Percentiles rank a stretch among this genome's conserved stretches.
Conservation (phyloP, 2,329 filamentous ascomycete genomes). For the Fusarium poae region DNA sequence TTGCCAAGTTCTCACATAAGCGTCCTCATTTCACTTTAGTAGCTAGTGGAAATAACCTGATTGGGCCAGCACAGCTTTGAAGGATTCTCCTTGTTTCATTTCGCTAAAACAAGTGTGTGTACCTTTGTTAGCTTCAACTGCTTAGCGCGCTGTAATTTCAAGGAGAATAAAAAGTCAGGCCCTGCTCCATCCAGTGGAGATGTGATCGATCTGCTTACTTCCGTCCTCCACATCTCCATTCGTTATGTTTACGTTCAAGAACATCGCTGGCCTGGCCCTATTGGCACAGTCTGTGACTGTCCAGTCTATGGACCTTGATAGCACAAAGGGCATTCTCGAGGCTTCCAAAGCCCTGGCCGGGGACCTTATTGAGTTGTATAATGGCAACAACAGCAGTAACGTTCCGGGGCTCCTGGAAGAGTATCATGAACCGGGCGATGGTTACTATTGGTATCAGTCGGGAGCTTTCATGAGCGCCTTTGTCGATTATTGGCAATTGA, state of each 20-base stretch:
- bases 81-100: slow-evolving; percentile 26
- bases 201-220: background rate
- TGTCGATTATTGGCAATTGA: slow-evolving; percentile 77
- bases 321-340: slow-evolving; percentile 23
- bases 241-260: slow-evolving; percentile 12
- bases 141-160: background rate
- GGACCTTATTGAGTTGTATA: slow-evolving; percentile 64
- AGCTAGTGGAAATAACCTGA: background rate
- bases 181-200: background rate
- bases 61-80: slow-evolving; percentile 7
- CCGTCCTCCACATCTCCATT: background rate
- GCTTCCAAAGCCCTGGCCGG: slow-evolving; percentile 57
- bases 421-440: slow-evolving; percentile 47
- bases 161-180: slow-evolving; percentile 1
- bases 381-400: slow-evolving; percentile 63
- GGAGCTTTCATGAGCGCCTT: slow-evolving; percentile 75
- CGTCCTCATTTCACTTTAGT: background rate
- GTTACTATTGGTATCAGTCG: slow-evolving; percentile 81
- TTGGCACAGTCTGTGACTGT: slow-evolving; percentile 6
- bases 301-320: slow-evolving; percentile 23
- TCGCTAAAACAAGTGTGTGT: slow-evolving; percentile 3
- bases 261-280: slow-evolving; percentile 3
- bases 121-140: background rate
- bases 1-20: background rate
- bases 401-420: slow-evolving; percentile 65